A percentile compares a stretch with the other conserved stretches of the same genome.
phyloP scores from a whole-genome alignment of 441 rosid species.

The Codiaeum variegatum region DNA sequence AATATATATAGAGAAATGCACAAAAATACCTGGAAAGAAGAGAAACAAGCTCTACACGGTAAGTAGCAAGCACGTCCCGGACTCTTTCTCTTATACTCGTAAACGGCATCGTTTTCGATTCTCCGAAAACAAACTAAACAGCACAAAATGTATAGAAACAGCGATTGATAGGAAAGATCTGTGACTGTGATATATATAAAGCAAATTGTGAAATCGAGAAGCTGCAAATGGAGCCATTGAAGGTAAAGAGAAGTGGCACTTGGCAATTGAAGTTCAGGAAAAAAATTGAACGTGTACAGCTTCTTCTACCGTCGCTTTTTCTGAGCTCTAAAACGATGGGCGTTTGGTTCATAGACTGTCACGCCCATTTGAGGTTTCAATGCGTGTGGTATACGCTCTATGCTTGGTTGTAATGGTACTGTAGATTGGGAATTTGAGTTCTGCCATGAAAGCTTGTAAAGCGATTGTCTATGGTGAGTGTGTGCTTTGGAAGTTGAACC shows the following conservation, averaged over 20 bases:
- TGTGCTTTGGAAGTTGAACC: background rate
- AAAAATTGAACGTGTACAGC: background rate
- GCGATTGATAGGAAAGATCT: background rate
- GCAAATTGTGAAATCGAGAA: background rate
- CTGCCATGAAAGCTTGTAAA: background rate
- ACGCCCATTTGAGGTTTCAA: conserved; percentile 4
- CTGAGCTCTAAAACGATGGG: background rate
- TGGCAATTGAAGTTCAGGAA: background rate
- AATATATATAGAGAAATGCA: background rate
- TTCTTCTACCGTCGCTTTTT: background rate
- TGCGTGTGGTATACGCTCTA: conserved; percentile 20
- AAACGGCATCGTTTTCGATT: background rate
- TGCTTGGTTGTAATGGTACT: background rate
- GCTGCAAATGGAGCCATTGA: background rate
- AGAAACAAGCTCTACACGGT: conserved; percentile 68
- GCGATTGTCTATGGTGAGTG: background rate
- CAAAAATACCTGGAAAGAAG: conserved; percentile 85
- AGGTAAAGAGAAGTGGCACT: background rate
- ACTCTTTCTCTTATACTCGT: conserved; percentile 60
- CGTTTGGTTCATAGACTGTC: background rate
- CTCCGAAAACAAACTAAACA: background rate
- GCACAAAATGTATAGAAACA: background rate
- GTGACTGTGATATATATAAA: background rate
- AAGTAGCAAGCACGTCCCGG: conserved; percentile 57
- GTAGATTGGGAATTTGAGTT: background rate